Percentiles rank a stretch among this genome's conserved stretches.
phyloP scores from a whole-genome alignment of 495 filamentous ascomycete genomes.

The Penicillium waksmanii region DNA sequence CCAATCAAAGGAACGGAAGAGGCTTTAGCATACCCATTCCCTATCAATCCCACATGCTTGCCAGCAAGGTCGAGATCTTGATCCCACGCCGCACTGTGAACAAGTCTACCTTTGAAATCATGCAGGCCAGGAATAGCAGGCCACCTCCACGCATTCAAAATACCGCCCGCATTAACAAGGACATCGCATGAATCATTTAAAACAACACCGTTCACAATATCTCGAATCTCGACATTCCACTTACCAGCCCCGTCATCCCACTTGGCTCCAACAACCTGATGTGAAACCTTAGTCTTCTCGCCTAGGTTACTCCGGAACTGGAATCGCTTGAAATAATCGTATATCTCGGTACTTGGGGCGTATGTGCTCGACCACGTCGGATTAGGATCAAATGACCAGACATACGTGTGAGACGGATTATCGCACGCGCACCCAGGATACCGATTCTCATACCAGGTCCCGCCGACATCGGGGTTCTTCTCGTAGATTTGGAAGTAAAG shows the following conservation, averaged over 20 bases:
- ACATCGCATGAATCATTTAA: slow-evolving; percentile 49
- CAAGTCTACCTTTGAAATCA: slow-evolving; percentile 45
- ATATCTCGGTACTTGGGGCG: slow-evolving; percentile 53
- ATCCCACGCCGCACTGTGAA: slow-evolving; percentile 54
- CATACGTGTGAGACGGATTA: slow-evolving; percentile 38
- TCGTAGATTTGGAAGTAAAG: slow-evolving; percentile 69
- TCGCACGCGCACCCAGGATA: slow-evolving; percentile 61
- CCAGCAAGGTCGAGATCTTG: slow-evolving; percentile 29
- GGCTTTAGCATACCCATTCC: slow-evolving; percentile 32
- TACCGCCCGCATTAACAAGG: slow-evolving; percentile 51
- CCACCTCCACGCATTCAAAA: slow-evolving; percentile 53
- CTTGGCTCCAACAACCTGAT: slow-evolving; percentile 26
- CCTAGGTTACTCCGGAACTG: slow-evolving; percentile 31
- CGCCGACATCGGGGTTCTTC: slow-evolving; percentile 69
- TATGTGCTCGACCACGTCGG: slow-evolving; percentile 57
- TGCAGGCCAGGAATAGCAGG: slow-evolving; percentile 52
- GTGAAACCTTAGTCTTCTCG: slow-evolving; percentile 28
- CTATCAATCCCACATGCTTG: slow-evolving; percentile 52
- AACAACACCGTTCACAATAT: slow-evolving; percentile 35
- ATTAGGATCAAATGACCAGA: slow-evolving; percentile 44
- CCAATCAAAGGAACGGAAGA: not conserved
- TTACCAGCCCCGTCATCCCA: slow-evolving; percentile 36
- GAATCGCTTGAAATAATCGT: slow-evolving; percentile 48
- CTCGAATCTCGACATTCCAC: slow-evolving; percentile 47
- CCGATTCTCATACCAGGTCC: slow-evolving; percentile 67